phyloP scores from a whole-genome alignment of 768 basidiomycete genomes.

The Dioszegia crocea region DNA sequence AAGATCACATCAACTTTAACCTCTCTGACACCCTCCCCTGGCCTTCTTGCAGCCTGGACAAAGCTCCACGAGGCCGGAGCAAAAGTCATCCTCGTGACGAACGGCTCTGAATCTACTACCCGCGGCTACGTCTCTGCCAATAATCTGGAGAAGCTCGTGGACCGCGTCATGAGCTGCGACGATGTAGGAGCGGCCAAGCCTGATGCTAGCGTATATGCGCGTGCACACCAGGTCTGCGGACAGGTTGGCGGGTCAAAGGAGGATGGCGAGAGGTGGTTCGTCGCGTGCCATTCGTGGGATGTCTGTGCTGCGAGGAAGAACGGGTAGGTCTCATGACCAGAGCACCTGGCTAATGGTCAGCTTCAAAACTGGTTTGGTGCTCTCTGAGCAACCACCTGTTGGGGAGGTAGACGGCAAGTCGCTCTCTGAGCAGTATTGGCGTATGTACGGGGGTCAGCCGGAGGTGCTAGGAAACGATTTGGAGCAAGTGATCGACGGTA shows the following conservation, averaged over 20 bases:
- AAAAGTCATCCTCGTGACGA: slow-evolving; percentile 26
- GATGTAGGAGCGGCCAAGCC: slow-evolving; percentile 28
- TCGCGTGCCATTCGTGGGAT: slow-evolving; percentile 35
- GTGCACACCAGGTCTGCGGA: slow-evolving; percentile 12
- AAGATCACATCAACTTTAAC: slow-evolving; percentile 13
- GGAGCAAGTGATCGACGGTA: slow-evolving; percentile 18
- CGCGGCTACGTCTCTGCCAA: slow-evolving; percentile 20
- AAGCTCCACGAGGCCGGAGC: slow-evolving; percentile 7
- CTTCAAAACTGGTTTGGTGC: slow-evolving; percentile 28
- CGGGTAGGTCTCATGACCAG: slow-evolving; percentile 15
- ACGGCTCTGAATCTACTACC: slow-evolving; percentile 26
- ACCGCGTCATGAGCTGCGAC: slow-evolving; percentile 28
- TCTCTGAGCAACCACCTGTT: slow-evolving; percentile 17
- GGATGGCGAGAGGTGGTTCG: slow-evolving; percentile 27
- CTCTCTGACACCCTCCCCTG: slow-evolving; percentile 14
- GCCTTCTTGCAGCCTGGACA: slow-evolving; percentile 10
- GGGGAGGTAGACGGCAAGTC: slow-evolving; percentile 9
- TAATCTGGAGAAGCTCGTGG: slow-evolving; percentile 12
- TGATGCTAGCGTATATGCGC: slow-evolving; percentile 21
- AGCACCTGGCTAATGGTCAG: slow-evolving; percentile 7
- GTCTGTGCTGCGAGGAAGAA: slow-evolving; percentile 25
- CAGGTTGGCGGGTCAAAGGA: not conserved
- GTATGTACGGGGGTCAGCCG: slow-evolving; percentile 25
- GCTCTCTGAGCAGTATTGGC: slow-evolving; percentile 13
- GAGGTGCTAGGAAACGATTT: slow-evolving; percentile 24